These are phyloP conservation scores for Lophium mytilinum DNA, from an alignment of 495 filamentous ascomycete species.

Conservation along the genomic window DNA sequence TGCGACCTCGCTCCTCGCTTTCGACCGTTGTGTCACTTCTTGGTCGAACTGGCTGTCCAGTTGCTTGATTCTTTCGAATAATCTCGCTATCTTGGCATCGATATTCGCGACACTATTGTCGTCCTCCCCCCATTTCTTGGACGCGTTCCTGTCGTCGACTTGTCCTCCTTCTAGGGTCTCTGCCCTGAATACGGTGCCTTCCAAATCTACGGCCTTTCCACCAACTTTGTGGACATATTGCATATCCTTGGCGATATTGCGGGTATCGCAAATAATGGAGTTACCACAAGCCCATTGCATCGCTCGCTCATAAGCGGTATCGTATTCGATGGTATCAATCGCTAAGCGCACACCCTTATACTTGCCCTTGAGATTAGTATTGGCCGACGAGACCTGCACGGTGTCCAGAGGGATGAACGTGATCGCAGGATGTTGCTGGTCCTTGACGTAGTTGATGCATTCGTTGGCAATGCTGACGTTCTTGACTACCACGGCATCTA, in stretches of 20 bases:
- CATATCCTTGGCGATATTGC: slow-evolving; percentile 76
- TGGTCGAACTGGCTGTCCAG: slow-evolving; percentile 71
- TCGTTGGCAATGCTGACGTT: slow-evolving; percentile 89
- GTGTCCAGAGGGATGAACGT: slow-evolving; percentile 96
- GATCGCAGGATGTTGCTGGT: slow-evolving; percentile 74
- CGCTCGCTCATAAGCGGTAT: slow-evolving; percentile 75
- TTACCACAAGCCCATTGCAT: slow-evolving; percentile 93
- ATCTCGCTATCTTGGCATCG: slow-evolving; percentile 59
- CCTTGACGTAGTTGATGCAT: slow-evolving; percentile 88
- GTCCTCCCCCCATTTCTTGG: slow-evolving; percentile 83
- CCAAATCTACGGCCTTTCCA: slow-evolving; percentile 86
- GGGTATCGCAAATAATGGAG: slow-evolving; percentile 87
- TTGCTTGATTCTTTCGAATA: slow-evolving; percentile 60
- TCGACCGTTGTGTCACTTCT: slow-evolving; percentile 53
- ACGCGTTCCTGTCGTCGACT: slow-evolving; percentile 59
- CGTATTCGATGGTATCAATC: slow-evolving; percentile 94
- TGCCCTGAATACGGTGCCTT: slow-evolving; percentile 92
- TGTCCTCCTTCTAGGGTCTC: slow-evolving; percentile 95
- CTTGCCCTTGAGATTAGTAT: slow-evolving; percentile 84
- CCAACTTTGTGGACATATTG: slow-evolving; percentile 79
- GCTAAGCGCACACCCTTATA: slow-evolving; percentile 77
- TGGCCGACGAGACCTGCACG: slow-evolving; percentile 83
- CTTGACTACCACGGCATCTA: slow-evolving; percentile 93
- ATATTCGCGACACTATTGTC: slow-evolving; percentile 81
- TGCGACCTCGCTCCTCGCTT: slow-evolving; percentile 52